Percentiles rank a stretch among this genome's conserved stretches.
These are phyloP conservation scores for Candida tetrigidarum DNA, from an alignment of 1,139 yeast species.

Conservation along the genomic window DNA sequence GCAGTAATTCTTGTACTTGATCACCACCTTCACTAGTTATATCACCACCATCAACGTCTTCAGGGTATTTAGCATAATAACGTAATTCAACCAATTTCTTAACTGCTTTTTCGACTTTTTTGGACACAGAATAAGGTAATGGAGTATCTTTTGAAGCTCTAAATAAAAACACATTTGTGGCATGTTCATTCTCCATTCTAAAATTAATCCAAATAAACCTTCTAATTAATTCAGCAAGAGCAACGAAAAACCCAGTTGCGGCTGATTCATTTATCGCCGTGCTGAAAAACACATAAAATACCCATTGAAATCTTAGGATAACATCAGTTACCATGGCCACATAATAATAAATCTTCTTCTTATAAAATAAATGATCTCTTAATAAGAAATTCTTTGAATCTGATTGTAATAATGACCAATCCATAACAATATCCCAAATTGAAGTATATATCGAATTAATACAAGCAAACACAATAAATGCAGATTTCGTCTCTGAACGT, in stretches of 20 bases:
- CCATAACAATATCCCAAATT: conserved; percentile 93
- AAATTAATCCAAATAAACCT: conserved; percentile 88
- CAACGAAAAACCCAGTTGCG: conserved; percentile 82
- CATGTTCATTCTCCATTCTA: conserved; percentile 96
- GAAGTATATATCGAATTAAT: conserved; percentile 72
- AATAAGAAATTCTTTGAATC: conserved; percentile 61
- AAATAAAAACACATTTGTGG: conserved; percentile 81
- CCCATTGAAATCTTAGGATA: conserved; percentile 85
- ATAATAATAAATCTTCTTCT: conserved; percentile 66
- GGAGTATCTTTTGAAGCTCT: conserved; percentile 89
- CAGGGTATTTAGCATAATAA: conserved; percentile 21
- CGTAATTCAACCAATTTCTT: conserved; percentile 42
- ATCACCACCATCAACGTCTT: no score
- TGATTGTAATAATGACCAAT: conserved; percentile 85
- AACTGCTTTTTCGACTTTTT: conserved; percentile 42
- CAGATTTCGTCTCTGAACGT: conserved; percentile 45
- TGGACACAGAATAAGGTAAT: conserved; percentile 68
- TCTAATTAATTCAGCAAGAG: conserved; percentile 78
- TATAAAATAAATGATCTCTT: conserved; percentile 72
- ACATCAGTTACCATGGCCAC: conserved; percentile 74
- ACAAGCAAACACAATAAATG: conserved; percentile 74
- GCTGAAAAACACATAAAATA: conserved; percentile 77
- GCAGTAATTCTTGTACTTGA: background rate
- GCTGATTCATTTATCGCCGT: conserved; percentile 87
- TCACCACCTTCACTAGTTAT: no score